Conservation (phyloP, 495 filamentous ascomycete genomes). For the Penicillium coffeae region DNA sequence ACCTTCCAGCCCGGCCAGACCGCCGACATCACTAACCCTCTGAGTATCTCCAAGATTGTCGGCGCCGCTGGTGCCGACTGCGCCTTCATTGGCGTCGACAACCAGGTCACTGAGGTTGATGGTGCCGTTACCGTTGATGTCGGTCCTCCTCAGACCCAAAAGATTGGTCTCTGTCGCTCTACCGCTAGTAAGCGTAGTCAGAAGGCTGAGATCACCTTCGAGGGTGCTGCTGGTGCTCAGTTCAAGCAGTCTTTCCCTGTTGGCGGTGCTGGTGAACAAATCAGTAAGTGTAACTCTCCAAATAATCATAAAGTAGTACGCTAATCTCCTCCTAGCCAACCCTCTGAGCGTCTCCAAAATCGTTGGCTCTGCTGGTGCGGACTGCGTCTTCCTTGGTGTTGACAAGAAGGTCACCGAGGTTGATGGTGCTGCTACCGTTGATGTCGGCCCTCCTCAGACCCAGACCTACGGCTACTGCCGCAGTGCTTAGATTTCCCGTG, state of each 20-base stretch:
- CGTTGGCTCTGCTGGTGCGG: constrained; percentile 7
- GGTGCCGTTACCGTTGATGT: not conserved
- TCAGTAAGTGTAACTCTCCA: too few relatives aligned
- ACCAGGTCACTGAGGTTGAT: not conserved
- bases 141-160: not conserved
- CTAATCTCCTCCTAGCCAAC: constrained; percentile 19
- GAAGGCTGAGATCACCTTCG: not conserved
- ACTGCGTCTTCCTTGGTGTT: constrained; percentile 22
- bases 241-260: not conserved
- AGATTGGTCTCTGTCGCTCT: not conserved
- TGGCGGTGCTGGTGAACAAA: not conserved
- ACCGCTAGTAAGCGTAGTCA: not conserved
- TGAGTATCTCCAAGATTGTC: not conserved
- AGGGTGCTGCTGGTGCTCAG: not conserved
- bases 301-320: too few relatives aligned
- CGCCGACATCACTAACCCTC: not conserved
- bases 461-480: constrained; percentile 32
- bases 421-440: constrained; percentile 13
- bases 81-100: not conserved
- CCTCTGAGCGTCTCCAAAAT: constrained; percentile 24
- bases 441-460: constrained; percentile 37
- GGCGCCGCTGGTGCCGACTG: not conserved
- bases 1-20: constrained; percentile 9
- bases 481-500: too few relatives aligned
- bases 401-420: constrained; percentile 22